Evolutionary conservation across 2,329 filamentous ascomycete genomes (phyloP), one percentile per base, ranked within the genome.

Genomic region (Dactylella cylindrospora): DNA sequence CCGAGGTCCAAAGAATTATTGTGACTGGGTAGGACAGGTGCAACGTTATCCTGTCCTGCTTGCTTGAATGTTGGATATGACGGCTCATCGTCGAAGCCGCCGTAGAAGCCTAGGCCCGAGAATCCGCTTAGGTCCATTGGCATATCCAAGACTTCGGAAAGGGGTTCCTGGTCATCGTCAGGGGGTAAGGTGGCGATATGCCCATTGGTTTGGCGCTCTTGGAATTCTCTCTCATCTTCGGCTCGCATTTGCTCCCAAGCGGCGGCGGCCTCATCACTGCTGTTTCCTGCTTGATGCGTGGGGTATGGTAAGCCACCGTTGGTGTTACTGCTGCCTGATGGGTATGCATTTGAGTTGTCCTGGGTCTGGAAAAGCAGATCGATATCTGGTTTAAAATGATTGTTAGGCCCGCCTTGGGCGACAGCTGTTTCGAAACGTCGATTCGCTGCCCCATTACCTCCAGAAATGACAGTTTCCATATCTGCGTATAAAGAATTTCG

Each of bases 31-130:
- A 67, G 64, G 23, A 68, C 50, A 7, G 64, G 65, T 17, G 49
- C 57, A 15, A 62, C 31, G 29, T 49, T 62, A 20, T 62, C 57
- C 38, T 54, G 49, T 17, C 57, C 57, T 13, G 57, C 49, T 17
- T 33, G 49, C 15, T 62, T 54, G 43, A 62, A 62, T 5, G 19
- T 62, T 31, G 57, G 57, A 29, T 43, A 43, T 9, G 44, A 50
- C 13, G 49, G 43, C 20, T 44, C 49, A 19, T 52, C 32, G 25
- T 54, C 47, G 15, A 47, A 52, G 12, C 40, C 31, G 13, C 66
- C 65, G 29, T 67, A 68, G 51, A 64, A 67, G 12, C 65, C 65
- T 17, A 67, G 40, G 19, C 45, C 64, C 5, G 29, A 31, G 17
- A 64, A 66, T 2, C 62, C 59, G 19, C 62, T 66, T 35, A 57